phyloP scores from a whole-genome alignment of 495 filamentous ascomycete species.

The Neurospora sp. region DNA sequence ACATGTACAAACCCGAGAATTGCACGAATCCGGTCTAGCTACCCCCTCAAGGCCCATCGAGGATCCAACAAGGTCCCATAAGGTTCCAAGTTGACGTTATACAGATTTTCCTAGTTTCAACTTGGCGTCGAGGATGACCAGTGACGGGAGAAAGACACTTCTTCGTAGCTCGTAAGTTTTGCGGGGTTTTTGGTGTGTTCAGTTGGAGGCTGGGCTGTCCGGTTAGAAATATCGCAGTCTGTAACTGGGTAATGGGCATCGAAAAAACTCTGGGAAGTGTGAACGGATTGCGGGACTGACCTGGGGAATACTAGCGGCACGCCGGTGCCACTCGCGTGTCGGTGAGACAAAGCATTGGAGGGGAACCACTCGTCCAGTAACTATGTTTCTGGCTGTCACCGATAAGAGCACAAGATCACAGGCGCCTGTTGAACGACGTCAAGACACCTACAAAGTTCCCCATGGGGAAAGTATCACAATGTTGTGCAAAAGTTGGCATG shows the following conservation, averaged over 20 bases:
- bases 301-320: neutral
- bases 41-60: too few relatives aligned
- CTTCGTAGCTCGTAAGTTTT: too few relatives aligned
- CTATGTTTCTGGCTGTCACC: neutral
- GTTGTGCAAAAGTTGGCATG: constrained; percentile 14
- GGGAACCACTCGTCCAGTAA: neutral
- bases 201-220: too few relatives aligned
- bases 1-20: neutral
- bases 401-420: neutral
- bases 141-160: too few relatives aligned
- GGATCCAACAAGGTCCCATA: too few relatives aligned
- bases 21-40: neutral
- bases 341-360: neutral
- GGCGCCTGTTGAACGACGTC: neutral
- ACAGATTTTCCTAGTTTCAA: neutral
- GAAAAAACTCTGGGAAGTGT: neutral
- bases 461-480: neutral
- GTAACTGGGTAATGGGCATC: too few relatives aligned
- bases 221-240: too few relatives aligned
- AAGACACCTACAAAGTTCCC: neutral
- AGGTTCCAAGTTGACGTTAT: neutral
- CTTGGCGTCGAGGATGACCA: too few relatives aligned
- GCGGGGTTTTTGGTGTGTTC: too few relatives aligned
- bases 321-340: neutral
- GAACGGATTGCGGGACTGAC: neutral